Conservation (phyloP, 2,329 filamentous ascomycete species). For the Fusarium multiceps region DNA sequence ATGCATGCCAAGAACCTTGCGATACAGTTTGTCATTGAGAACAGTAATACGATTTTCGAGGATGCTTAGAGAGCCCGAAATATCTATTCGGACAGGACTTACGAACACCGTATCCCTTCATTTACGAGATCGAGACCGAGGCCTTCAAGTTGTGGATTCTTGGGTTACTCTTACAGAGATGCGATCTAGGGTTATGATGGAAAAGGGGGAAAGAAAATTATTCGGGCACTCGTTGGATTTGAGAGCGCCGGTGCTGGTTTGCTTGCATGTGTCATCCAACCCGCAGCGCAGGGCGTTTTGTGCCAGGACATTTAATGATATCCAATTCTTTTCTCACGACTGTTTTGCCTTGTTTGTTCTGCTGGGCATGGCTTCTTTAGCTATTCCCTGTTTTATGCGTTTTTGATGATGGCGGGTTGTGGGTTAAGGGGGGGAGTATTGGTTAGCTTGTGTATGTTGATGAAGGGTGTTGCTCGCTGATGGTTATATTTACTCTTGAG, state of each 20-base stretch:
- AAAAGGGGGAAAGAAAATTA: conserved; percentile 13
- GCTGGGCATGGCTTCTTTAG: conserved; percentile 2
- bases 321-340: conserved; percentile 42
- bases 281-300: conserved; percentile 43
- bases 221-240: conserved; percentile 41
- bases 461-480: conserved; percentile 15
- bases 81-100: conserved; percentile 17
- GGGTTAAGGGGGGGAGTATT: conserved; percentile 33
- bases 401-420: conserved; percentile 7
- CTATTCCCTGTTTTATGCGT: conserved; percentile 15
- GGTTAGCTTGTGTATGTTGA: conserved; percentile 37
- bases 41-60: conserved; percentile 83
- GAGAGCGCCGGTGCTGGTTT: conserved; percentile 27
- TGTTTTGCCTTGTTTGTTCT: conserved; percentile 17
- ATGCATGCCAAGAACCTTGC: conserved; percentile 93
- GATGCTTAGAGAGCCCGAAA: conserved; percentile 49
- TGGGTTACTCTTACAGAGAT: conserved; percentile 25
- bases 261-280: conserved; percentile 37
- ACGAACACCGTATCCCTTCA: conserved; percentile 14
- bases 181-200: conserved; percentile 25
- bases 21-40: conserved; percentile 92
- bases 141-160: conserved; percentile 22
- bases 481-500: conserved; percentile 16
- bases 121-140: conserved; percentile 12
- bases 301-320: conserved; percentile 50